Base-by-base conservation (phyloP, 2,329 filamentous ascomycete species). In the Fusarium sp. region DNA sequence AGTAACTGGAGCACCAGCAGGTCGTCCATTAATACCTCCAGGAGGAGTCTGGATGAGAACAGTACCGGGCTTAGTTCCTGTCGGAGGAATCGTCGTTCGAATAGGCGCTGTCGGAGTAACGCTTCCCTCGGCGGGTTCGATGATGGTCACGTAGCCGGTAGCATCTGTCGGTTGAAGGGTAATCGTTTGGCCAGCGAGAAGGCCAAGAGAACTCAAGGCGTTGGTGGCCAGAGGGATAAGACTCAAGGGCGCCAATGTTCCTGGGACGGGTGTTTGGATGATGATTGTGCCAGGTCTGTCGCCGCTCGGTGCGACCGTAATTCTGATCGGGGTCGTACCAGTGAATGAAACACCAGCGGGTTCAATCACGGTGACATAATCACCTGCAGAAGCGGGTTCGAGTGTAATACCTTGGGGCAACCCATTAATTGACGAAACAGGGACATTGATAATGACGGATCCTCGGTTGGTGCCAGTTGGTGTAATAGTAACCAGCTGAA, bases 11-110 rank as follows among this genome's bases (percentile, higher is more conserved):
- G 46, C 44, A 2, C 43, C 58, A 24, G 47, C 55, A 11, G 25
- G 43, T 11, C 11, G 30, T 4, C 51, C 62, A 1, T 47, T 41
- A 5, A 61, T 47, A 4, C 32, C 53, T 5, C 46, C 54, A 1
- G 66, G 57, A 0, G 71, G 71, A 1, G 71, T 74, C 27, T 74
- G 71, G 6, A 74, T 74, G 4, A 74, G 46, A 5, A 74, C 54
- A 16, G 71, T 74, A 4, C 71, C 71, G 2, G 64, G 67, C n/a
- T 51, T 74, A 4, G 66, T 72, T 3, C 71, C 71, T n/a, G 67
- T 66, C 0, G 71, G 71, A 3, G 62, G 56, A 3, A 74, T 62
- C 1, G 71, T 74, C 4, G 61, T 68, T 51, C 62, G 29, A 4
- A 73, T 59, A 1, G 72, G 69, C 0, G 65, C 67, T 8, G 69